A percentile compares a stretch with the other conserved stretches of the same genome.
Evolutionary conservation across 805 yeast species (phyloP).

Genomic region (Ogataea paraovalis): DNA sequence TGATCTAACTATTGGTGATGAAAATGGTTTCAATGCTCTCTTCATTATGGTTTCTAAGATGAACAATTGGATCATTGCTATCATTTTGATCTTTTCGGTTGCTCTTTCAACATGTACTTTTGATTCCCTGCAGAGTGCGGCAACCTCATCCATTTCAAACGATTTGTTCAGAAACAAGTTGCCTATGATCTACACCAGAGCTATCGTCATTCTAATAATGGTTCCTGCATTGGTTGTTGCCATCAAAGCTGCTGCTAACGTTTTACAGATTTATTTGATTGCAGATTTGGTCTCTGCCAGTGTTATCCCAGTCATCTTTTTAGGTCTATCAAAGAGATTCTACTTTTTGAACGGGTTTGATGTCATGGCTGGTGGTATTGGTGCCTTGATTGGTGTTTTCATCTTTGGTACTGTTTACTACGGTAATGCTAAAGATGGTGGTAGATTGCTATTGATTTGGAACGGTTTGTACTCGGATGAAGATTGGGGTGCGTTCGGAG

Average conservation of each 20-base stretch:
- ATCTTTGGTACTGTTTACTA: constrained; percentile 82
- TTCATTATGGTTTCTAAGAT: constrained; percentile 64
- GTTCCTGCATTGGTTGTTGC: constrained; percentile 88
- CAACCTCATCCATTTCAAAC: constrained; percentile 84
- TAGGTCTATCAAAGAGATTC: constrained; percentile 67
- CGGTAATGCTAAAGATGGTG: constrained; percentile 71
- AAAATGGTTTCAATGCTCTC: constrained; percentile 63
- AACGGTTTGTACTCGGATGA: constrained; percentile 71
- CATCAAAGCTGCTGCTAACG: constrained; percentile 72
- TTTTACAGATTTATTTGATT: constrained; percentile 81
- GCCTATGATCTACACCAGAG: constrained; percentile 61
- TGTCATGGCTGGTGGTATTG: constrained; percentile 77
- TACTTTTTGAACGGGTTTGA: constrained; percentile 77
- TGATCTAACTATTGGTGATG: constrained; percentile 47
- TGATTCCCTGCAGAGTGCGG: constrained; percentile 84
- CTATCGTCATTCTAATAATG: constrained; percentile 68
- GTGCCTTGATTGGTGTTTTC: constrained; percentile 76
- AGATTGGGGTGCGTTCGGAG: constrained; percentile 95
- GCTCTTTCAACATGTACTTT: constrained; percentile 82
- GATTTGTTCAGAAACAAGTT: constrained; percentile 84
- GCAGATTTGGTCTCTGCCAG: constrained; percentile 88
- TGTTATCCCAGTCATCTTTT: constrained; percentile 75
- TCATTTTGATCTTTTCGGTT: constrained; percentile 70
- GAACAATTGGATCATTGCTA: constrained; percentile 85
- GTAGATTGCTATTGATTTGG: constrained; percentile 64